A percentile compares a stretch with the other conserved stretches of the same genome.
phyloP scores from a whole-genome alignment of 73 alveolate species.

The Blepharisma japonicum region DNA sequence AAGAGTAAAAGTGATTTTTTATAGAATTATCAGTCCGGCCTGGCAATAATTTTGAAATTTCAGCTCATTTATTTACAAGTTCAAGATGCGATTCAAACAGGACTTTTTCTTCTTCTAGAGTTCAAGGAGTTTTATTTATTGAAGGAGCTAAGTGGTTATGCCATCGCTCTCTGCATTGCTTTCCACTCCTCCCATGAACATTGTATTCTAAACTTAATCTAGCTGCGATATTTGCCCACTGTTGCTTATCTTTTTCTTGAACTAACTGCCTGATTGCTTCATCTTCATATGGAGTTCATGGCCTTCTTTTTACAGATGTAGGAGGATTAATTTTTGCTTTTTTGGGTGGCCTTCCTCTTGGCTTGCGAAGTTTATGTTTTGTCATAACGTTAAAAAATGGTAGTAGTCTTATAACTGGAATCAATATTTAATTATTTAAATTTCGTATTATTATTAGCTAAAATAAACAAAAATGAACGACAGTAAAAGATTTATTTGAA shows the following conservation, averaged over 20 bases:
- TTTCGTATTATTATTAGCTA: too few relatives aligned
- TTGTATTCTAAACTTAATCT: constrained; percentile 38
- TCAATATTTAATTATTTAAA: too few relatives aligned
- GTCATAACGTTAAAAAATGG: too few relatives aligned
- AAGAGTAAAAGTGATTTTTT: constrained; percentile 84
- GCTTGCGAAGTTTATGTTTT: not conserved
- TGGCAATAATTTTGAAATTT: constrained; percentile 76
- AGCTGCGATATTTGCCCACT: constrained; percentile 60
- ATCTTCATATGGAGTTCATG: constrained; percentile 55
- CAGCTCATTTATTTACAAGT: constrained; percentile 91
- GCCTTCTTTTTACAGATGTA: constrained; percentile 21
- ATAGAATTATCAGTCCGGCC: constrained; percentile 91
- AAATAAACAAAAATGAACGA: too few relatives aligned
- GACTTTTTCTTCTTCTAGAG: constrained; percentile 87
- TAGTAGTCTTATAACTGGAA: too few relatives aligned
- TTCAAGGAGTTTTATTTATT: constrained; percentile 80
- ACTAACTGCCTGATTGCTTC: constrained; percentile 56
- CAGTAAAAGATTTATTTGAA: too few relatives aligned
- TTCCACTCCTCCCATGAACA: constrained; percentile 73
- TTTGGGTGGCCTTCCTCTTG: constrained; percentile 23
- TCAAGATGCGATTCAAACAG: constrained; percentile 71
- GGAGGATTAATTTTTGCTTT: not conserved
- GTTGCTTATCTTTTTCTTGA: constrained; percentile 50
- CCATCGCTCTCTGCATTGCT: constrained; percentile 96
- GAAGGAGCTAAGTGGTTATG: constrained; percentile 94